Evolutionary conservation across 306 rosid species (phyloP).

Genomic region (Pterocarpus macrocarpus): DNA sequence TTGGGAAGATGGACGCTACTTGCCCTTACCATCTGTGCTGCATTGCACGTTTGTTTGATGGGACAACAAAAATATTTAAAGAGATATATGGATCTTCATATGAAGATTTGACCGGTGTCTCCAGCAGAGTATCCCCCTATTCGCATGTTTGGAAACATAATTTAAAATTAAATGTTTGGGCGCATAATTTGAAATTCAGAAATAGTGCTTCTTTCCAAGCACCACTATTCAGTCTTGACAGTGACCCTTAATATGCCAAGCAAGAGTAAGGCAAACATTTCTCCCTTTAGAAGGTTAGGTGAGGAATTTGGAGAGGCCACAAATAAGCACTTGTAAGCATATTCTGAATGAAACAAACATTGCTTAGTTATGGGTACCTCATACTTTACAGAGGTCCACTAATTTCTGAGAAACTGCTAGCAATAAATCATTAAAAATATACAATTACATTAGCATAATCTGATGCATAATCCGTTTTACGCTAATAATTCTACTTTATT

Average conservation of each 20-base stretch:
- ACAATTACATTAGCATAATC: constrained; percentile 9
- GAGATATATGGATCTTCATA: no score
- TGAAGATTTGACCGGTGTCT: no score
- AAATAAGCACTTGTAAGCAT: constrained; percentile 34
- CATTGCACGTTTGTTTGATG: no score
- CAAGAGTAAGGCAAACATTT: background rate
- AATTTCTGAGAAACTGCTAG: background rate
- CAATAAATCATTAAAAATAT: background rate
- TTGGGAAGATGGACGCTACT: no score
- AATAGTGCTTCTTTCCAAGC: no score
- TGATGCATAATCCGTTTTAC: background rate
- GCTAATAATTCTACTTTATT: background rate
- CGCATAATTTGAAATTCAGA: no score
- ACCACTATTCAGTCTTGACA: no score
- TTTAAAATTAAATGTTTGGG: background rate
- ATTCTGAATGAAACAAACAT: constrained; percentile 21
- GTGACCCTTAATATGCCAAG: background rate
- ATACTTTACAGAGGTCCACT: background rate
- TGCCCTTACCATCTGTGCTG: no score
- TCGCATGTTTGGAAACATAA: background rate
- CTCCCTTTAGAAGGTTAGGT: constrained; percentile 31
- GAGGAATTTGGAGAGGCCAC: constrained; percentile 3
- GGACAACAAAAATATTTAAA: no score
- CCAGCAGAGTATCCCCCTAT: no score
- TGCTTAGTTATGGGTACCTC: constrained; percentile 10